Base-by-base conservation (phyloP, 1,139 yeast genomes). In the Candida glucosophila region DNA sequence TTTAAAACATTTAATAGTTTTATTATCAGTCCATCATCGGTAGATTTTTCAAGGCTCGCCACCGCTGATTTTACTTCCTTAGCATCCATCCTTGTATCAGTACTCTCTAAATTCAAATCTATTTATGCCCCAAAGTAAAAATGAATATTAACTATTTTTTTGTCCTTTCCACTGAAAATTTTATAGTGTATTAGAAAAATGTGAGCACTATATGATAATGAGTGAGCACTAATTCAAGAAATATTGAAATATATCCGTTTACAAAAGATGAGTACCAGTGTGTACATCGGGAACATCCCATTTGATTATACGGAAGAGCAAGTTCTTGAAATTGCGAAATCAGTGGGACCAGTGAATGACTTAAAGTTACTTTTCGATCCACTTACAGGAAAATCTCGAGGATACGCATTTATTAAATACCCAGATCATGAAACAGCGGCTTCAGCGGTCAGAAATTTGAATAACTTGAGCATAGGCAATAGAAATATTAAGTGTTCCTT, bases 341-440 rank as follows among this genome's bases (percentile, higher is more conserved):
- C 88, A 0, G 86, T 83, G 2, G 97, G 97, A 0, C 96, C 97
- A 0, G 93, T 90, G 3, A 68, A 71, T 22, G 76, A 73, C 34
- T 60, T 85, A 35, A 77, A 79, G 46, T 65, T 88, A 42, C 67
- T 83, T 46, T 83, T 88, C 47, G 97, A 88, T 49, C 79, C 82
- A 22, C 76, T 77, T 31, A 85, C 95, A 0, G 97, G 97, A 3
- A 80, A 78, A 45, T 82, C 95, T 11, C 85, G 80, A 49, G 97
- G 97, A 1, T 83, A 74, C 49, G 96, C 95, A 3, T 82, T 80
- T 41, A 78, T 88, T 12, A 88, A 81, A 39, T 88, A 81, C 46
- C 71, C 67, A 26, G 88, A 65, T 39, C 48, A 50, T 25, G 95
- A 82, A 40, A 81, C 95, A 0, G 95, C 96, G 2, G 77, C 83